These are phyloP conservation scores for Physcomitrium patens DNA, from an alignment of 225 moss, liverwort and hornwort genomes.

Conservation along the genomic window DNA sequence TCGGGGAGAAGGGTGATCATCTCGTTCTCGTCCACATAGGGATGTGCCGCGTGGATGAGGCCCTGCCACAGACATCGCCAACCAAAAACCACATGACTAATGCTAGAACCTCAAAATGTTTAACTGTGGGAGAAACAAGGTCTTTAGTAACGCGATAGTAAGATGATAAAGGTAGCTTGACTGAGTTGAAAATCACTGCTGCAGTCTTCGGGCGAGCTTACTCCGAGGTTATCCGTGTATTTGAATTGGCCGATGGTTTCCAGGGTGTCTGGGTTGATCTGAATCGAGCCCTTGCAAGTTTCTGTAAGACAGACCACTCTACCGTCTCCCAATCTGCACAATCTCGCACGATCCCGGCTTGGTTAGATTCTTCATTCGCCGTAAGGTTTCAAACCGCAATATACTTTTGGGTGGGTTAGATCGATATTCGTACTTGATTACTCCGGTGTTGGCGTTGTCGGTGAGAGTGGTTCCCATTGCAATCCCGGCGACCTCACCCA, in stretches of 20 bases:
- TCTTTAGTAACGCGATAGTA: too few relatives aligned
- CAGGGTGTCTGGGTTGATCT: conserved; percentile 43
- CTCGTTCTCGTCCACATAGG: conserved; percentile 41
- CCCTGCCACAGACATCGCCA: conserved; percentile 22
- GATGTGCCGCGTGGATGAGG: conserved; percentile 41
- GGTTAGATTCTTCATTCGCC: not conserved
- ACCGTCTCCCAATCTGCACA: conserved; percentile 35
- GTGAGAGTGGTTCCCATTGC: conserved; percentile 41
- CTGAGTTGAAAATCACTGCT: too few relatives aligned
- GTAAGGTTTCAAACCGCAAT: too few relatives aligned
- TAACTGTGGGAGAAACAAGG: too few relatives aligned
- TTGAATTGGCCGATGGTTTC: conserved; percentile 35
- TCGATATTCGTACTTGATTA: conserved; percentile 26
- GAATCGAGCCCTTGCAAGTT: conserved; percentile 38
- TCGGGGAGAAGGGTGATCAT: conserved; percentile 44
- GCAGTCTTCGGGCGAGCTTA: not conserved
- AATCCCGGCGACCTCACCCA: conserved; percentile 45
- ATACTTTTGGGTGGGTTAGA: not conserved
- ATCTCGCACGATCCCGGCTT: not conserved
- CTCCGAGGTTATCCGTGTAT: conserved; percentile 41
- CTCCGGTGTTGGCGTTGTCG: conserved; percentile 44
- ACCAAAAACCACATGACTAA: too few relatives aligned
- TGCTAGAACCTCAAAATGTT: too few relatives aligned
- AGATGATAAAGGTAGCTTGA: too few relatives aligned
- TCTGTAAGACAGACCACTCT: conserved; percentile 48